Base-by-base conservation (phyloP, 805 yeast species). In the Suhomyces tanzawaensis region DNA sequence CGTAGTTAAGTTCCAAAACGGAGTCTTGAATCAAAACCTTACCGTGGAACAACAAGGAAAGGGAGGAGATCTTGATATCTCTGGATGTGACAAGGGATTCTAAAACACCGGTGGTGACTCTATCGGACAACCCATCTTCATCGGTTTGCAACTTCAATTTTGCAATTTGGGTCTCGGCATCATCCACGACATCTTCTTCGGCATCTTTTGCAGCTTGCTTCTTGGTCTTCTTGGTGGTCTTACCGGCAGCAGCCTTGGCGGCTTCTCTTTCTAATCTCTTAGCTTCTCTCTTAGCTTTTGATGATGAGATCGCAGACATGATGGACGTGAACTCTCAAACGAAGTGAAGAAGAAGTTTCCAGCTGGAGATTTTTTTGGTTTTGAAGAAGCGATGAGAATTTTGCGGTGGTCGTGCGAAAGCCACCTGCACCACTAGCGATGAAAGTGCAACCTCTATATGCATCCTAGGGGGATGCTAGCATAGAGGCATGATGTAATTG, bases 281-380 rank as follows among this genome's bases (percentile, higher is more conserved):
- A 49, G 95, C 96, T 50, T 91, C 97, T 82, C 99, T 87, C 74
- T 91, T 93, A 47, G 98, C 98, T 67, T 91, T 91, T 15, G 97
- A 89, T 49, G 96, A 81, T 40, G 98, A 91, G 50, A 81, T 77
- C 11, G 45, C 30, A 41, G 79, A 74, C 71, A 64, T 64, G 19
- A 21, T 42, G 3, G 25, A 9, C 7, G 19, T 18, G 9, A n/a
- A 19, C 16, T 27, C 14, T 19, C 15, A 23, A 21, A 29, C 18
- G 18, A 16, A n/a, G 19, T 11, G 28, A 18, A 18, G 18, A 4
- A 26, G 19, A 22, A 19, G 18, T 31, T 31, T 22, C 14, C 8
- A 12, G 32, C 22, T 8, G 14, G 34, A 33, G 9, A 18, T 33
- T 33, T 33, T 33, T 19, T 33, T 14, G 21, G n/a, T 6, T 9